phyloP scores from a whole-genome alignment of 2,329 filamentous ascomycete genomes.

The Cadophora gregata region DNA sequence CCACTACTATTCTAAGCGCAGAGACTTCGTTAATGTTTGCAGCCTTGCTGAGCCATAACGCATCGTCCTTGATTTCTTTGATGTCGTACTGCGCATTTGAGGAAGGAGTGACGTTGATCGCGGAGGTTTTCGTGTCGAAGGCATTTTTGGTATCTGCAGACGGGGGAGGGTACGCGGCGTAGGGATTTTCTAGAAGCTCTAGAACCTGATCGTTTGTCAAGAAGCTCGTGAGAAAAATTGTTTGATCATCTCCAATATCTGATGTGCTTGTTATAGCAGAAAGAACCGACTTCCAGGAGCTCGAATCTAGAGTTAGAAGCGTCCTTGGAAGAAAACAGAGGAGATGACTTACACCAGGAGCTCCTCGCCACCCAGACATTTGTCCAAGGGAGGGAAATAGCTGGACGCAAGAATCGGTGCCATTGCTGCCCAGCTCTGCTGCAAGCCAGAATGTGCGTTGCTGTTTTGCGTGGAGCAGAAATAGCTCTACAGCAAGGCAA shows the following conservation, averaged over 20 bases:
- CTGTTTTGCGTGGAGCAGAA: conserved; percentile 40
- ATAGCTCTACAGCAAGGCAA: conserved; percentile 14
- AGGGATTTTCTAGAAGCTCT: conserved; percentile 70
- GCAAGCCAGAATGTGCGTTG: conserved; percentile 41
- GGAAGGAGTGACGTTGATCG: conserved; percentile 79
- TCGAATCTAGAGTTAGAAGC: conserved; percentile 42
- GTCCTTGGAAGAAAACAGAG: conserved; percentile 2
- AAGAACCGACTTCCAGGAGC: conserved; percentile 67
- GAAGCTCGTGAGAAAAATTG: conserved; percentile 66
- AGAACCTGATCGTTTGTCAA: conserved; percentile 73
- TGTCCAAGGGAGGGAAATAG: conserved; percentile 85
- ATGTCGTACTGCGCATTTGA: conserved; percentile 73
- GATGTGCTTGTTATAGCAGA: conserved; percentile 60
- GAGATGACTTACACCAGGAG: conserved; percentile 73
- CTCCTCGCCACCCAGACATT: conserved; percentile 81
- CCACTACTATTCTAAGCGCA: conserved; percentile 77
- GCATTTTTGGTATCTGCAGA: conserved; percentile 68
- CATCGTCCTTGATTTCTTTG: conserved; percentile 81
- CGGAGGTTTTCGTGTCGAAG: conserved; percentile 85
- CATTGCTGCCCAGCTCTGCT: conserved; percentile 64
- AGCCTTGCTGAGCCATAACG: conserved; percentile 83
- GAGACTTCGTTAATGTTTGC: conserved; percentile 80
- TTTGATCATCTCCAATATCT: conserved; percentile 62
- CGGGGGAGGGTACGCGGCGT: conserved; percentile 69
- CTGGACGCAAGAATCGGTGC: conserved; percentile 70